Percentiles rank a stretch among this genome's conserved stretches.
Evolutionary conservation across 495 filamentous ascomycete genomes (phyloP).

Genomic region (Daldinia grandis): DNA sequence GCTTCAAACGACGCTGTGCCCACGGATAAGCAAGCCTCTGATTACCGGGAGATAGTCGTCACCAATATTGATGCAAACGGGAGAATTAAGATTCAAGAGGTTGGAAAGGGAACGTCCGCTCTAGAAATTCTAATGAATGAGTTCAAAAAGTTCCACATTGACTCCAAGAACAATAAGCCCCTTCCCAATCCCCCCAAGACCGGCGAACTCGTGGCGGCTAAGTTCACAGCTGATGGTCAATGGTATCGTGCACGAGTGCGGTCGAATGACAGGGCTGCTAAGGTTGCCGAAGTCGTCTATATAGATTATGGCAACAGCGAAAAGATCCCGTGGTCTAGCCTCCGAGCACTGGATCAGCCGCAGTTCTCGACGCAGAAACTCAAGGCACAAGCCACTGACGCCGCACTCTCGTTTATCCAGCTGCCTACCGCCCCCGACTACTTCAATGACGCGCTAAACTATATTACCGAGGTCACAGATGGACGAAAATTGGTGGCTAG

Average conservation of each 20-base stretch:
- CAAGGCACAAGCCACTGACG: constrained; percentile 85
- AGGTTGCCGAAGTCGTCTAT: constrained; percentile 89
- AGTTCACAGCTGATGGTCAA: constrained; percentile 83
- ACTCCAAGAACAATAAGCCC: constrained; percentile 72
- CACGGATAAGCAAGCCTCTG: constrained; percentile 69
- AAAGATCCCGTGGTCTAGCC: constrained; percentile 78
- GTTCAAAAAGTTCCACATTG: constrained; percentile 87
- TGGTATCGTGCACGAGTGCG: constrained; percentile 95
- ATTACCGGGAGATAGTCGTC: constrained; percentile 92
- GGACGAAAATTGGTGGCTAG: constrained; percentile 83
- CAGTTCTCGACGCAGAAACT: constrained; percentile 84
- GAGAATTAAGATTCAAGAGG: constrained; percentile 85
- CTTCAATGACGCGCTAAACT: constrained; percentile 75
- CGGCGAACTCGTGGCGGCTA: constrained; percentile 88
- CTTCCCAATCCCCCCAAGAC: constrained; percentile 84
- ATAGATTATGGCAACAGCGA: constrained; percentile 97
- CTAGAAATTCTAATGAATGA: constrained; percentile 85
- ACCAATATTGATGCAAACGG: constrained; percentile 83
- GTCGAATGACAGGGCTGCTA: constrained; percentile 87
- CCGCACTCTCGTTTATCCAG: constrained; percentile 85
- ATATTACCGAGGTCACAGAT: constrained; percentile 71
- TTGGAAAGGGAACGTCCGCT: constrained; percentile 81
- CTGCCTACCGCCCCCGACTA: constrained; percentile 83
- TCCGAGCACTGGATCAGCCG: constrained; percentile 78
- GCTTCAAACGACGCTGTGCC: constrained; percentile 56